Evolutionary conservation across 176 grass and related monocot species (phyloP).

Genomic region (Elymus sibiricus): DNA sequence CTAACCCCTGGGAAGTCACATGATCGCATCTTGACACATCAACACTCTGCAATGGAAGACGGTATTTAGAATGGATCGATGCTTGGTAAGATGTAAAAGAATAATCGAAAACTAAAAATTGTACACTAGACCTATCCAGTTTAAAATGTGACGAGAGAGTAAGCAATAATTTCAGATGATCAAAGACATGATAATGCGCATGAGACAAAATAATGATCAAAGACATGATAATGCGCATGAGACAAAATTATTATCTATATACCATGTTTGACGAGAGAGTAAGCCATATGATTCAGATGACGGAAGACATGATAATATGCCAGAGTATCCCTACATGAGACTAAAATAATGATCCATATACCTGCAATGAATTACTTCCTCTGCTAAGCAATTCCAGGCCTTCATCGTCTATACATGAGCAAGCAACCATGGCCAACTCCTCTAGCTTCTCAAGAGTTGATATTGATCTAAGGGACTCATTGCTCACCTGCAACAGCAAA

Average conservation of each 20-base stretch:
- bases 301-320: constrained; percentile 8
- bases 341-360: constrained; percentile 1
- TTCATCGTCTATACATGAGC: constrained; percentile 78
- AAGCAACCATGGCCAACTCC: constrained; percentile 78
- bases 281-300: neutral
- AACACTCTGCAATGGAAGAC: constrained; percentile 57
- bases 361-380: constrained; percentile 65
- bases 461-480: constrained; percentile 82
- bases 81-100: constrained; percentile 4
- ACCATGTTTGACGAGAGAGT: neutral
- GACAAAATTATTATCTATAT: neutral
- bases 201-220: neutral
- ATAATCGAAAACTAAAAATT: neutral
- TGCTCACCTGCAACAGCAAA: constrained; percentile 56
- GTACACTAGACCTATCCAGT: neutral
- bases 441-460: constrained; percentile 78
- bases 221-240: neutral
- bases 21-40: constrained; percentile 90
- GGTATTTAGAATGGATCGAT: neutral
- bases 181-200: neutral
- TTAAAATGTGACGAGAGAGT: neutral
- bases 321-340: neutral
- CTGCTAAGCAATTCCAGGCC: constrained; percentile 72
- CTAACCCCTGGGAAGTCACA: constrained; percentile 74
- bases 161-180: neutral